A percentile compares a stretch with the other conserved stretches of the same genome.
phyloP scores from a whole-genome alignment of 192 early-diverging fungal genomes.

The Phycomyces nitens region DNA sequence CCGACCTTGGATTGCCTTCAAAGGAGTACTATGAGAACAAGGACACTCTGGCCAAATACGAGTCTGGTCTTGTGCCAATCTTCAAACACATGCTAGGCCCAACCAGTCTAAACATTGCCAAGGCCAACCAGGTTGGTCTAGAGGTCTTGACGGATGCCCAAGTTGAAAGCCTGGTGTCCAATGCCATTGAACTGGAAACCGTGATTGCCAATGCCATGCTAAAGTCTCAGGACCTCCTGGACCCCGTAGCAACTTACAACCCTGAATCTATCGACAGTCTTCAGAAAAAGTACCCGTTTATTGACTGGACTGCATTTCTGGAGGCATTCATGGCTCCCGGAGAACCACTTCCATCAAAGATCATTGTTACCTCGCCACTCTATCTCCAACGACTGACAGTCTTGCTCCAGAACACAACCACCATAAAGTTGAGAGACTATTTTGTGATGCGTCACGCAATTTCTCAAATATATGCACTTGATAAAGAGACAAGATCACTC shows the following conservation, averaged over 20 bases:
- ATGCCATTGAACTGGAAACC: constrained; percentile 57
- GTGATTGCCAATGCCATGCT: constrained; percentile 47
- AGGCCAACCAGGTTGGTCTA: neutral
- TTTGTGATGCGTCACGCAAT: constrained; percentile 30
- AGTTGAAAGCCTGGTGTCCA: constrained; percentile 32
- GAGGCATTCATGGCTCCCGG: constrained; percentile 20
- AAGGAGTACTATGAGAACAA: constrained; percentile 62
- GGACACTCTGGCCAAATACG: constrained; percentile 40
- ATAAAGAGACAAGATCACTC: neutral
- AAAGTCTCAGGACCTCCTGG: constrained; percentile 42
- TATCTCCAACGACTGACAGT: constrained; percentile 42
- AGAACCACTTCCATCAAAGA: constrained; percentile 23
- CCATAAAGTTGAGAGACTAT: constrained; percentile 32
- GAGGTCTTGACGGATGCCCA: neutral
- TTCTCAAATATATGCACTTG: constrained; percentile 5
- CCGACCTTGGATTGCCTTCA: constrained; percentile 57
- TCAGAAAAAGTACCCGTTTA: constrained; percentile 27
- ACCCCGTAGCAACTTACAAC: constrained; percentile 54
- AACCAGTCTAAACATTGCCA: neutral
- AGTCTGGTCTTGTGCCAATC: constrained; percentile 39
- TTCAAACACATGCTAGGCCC: constrained; percentile 35
- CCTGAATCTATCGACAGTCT: constrained; percentile 33
- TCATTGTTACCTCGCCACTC: constrained; percentile 45
- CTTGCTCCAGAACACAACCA: constrained; percentile 37
- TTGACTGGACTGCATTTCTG: constrained; percentile 41